Conservation (phyloP, 106 monocot genomes). For the Ottelia alismoides region DNA sequence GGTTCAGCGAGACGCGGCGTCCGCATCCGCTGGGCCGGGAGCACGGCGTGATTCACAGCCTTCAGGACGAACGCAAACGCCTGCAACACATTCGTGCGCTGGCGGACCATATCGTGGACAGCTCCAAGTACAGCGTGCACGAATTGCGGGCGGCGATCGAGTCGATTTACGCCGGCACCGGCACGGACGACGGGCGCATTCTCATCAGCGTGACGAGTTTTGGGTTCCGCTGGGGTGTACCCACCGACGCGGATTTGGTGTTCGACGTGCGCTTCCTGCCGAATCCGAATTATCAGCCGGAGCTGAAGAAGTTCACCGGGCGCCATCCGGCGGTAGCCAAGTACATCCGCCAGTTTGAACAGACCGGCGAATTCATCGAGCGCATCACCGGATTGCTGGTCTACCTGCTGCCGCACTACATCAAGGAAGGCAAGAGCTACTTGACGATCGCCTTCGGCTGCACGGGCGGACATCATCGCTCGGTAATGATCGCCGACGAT, state of each 20-base stretch:
- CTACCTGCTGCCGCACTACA: too few relatives aligned
- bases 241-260: not conserved
- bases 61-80: not conserved
- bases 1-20: not conserved
- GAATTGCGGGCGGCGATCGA: not conserved
- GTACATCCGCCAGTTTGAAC: not conserved
- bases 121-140: not conserved
- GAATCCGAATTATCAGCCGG: not conserved
- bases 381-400: too few relatives aligned
- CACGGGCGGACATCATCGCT: too few relatives aligned
- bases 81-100: not conserved
- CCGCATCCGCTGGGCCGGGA: not conserved
- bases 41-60: not conserved
- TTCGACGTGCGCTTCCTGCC: not conserved
- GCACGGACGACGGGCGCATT: not conserved
- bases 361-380: not conserved
- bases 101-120: not conserved
- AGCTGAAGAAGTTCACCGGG: not conserved
- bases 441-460: too few relatives aligned
- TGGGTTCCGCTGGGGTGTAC: not conserved
- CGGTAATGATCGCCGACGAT: too few relatives aligned
- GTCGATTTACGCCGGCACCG: too few relatives aligned
- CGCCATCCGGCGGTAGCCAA: not conserved
- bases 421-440: too few relatives aligned
- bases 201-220: not conserved